Base-by-base conservation (phyloP, 371 early-diverging fungal genomes). In the Syncephalastrum sp. region DNA sequence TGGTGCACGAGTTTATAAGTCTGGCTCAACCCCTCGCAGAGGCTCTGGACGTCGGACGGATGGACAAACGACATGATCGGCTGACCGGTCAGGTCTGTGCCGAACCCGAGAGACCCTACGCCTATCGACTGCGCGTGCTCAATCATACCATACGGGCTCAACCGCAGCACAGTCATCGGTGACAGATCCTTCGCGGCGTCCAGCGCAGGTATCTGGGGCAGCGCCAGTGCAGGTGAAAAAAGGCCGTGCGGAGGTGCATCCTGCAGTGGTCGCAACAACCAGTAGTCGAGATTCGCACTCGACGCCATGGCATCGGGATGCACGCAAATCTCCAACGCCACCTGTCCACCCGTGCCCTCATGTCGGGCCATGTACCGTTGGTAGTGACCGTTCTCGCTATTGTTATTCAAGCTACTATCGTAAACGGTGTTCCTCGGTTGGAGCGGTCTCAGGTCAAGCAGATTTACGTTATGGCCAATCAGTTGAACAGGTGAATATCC, bases 41-140 rank as follows among this genome's bases (percentile, higher is more conserved):
- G 25, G 12, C 45, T 43, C n/a, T 64, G 63, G 2, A 74, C 64
- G 50, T 74, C 75, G 27, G 64, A 66, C 13, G 66, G 54, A 27
- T 74, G 69, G 41, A 74, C 56, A 61, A 68, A 74, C 10, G 75
- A 66, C 75, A 74, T 74, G 48, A 74, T 71, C 10, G 75, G 71
- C 27, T 48, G 64, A n/a, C 71, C 71, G 14, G 62, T 50, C 4
- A 74, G 61, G 21, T 65, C 63, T 62, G 21, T 63, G 48, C 16
- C 33, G 42, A 23, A 65, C 56, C 19, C 64, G 60, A 23, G 68
- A 62, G 17, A 64, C 2, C 38, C 38, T 33, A 12, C 38, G 38
- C 38, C 38, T 33, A 33, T 33, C 38, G 38, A 33, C 38, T 33
- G 38, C 5, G 38, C 69, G 16, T 64, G 69, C 14, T 67, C 75